phyloP scores from a whole-genome alignment of 306 rosid species.

The Vigna unguiculata region DNA sequence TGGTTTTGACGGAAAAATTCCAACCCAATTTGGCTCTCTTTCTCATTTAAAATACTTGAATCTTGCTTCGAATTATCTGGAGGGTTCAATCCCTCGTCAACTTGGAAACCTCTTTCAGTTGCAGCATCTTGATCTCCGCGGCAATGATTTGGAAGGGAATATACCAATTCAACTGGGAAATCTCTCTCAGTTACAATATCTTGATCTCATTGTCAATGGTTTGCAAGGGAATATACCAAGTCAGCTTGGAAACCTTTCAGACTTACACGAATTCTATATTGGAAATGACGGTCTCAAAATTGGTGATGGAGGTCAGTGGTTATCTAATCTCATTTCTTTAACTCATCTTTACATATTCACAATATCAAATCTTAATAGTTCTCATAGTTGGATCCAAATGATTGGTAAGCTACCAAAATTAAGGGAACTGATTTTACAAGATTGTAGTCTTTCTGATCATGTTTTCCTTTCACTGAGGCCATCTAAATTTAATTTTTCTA shows the following conservation, averaged over 20 bases:
- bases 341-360: constrained; percentile 7
- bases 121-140: constrained; percentile 18
- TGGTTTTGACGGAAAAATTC: not conserved
- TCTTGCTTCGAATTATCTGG: not conserved
- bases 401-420: constrained; percentile 32
- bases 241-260: constrained; percentile 48
- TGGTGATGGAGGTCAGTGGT: constrained; percentile 32
- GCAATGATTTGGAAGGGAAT: not conserved
- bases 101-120: constrained; percentile 45
- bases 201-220: not conserved
- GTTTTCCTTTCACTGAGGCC: no score
- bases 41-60: constrained; percentile 1
- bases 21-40: not conserved
- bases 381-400: constrained; percentile 10
- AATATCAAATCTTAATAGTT: not conserved
- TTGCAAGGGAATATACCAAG: constrained; percentile 34
- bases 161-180: constrained; percentile 46
- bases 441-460: no score
- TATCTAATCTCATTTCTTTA: constrained; percentile 59
- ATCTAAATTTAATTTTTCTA: not conserved
- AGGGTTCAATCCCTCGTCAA: not conserved
- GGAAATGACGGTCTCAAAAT: not conserved
- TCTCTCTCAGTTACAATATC: constrained; percentile 38
- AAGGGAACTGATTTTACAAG: not conserved
- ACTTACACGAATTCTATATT: constrained; percentile 34